A percentile compares a stretch with the other conserved stretches of the same genome.
Evolutionary conservation across 306 rosid genomes (phyloP).

Genomic region (Lupinus albus): DNA sequence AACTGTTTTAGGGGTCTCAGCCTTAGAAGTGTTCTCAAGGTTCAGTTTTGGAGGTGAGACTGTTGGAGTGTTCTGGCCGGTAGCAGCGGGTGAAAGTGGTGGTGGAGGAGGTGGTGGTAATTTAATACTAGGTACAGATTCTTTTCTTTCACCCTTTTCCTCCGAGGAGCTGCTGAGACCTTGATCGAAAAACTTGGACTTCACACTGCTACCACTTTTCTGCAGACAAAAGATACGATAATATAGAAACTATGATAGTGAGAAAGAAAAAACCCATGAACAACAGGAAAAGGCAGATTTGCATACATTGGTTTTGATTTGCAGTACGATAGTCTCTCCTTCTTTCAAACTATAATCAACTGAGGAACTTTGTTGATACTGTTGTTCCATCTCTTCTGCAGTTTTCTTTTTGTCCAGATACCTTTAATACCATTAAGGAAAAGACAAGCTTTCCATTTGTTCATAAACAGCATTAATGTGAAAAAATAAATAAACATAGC

Average conservation of each 20-base stretch:
- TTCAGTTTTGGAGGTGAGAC: constrained; percentile 59
- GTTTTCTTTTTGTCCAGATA: constrained; percentile 91
- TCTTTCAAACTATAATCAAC: constrained; percentile 95
- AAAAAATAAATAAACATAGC: neutral
- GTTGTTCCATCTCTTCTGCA: constrained; percentile 96
- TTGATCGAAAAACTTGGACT: constrained; percentile 67
- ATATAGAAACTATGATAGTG: constrained; percentile 17
- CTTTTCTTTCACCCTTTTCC: constrained; percentile 63
- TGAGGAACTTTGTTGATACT: constrained; percentile 78
- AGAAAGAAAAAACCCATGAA: neutral
- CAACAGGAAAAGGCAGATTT: constrained; percentile 33
- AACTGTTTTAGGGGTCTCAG: constrained; percentile 39
- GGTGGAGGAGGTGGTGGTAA: constrained; percentile 89
- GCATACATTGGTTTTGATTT: constrained; percentile 70
- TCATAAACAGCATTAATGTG: neutral
- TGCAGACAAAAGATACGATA: constrained; percentile 45
- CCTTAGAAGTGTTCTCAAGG: constrained; percentile 53
- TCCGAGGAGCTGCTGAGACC: constrained; percentile 54
- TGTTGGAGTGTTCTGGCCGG: constrained; percentile 51
- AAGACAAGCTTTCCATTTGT: constrained; percentile 9
- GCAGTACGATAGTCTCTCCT: constrained; percentile 87
- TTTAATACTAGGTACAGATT: constrained; percentile 54
- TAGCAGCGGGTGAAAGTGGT: constrained; percentile 59
- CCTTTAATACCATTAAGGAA: constrained; percentile 48
- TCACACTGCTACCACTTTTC: constrained; percentile 58